These are phyloP conservation scores for Kazachstania africana DNA, from an alignment of 805 yeast genomes.

Conservation along the genomic window DNA sequence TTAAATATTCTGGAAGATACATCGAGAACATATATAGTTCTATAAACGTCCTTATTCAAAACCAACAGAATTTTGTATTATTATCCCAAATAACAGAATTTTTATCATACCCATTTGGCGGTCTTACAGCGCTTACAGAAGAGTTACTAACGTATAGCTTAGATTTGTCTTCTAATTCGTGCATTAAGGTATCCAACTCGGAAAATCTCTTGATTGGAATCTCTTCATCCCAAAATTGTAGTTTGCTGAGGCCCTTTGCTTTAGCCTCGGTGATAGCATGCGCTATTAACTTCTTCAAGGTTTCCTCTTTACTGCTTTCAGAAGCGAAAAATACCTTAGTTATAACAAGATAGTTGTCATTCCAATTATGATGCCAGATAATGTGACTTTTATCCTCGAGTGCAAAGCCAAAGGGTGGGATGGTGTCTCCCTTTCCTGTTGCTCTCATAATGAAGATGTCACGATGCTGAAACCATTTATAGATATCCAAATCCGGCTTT, in stretches of 20 bases:
- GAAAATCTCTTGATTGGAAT: conserved; percentile 20
- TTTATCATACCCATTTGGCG: conserved; percentile 17
- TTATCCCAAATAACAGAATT: conserved; percentile 29
- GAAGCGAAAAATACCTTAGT: conserved; percentile 14
- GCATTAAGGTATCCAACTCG: conserved; percentile 9
- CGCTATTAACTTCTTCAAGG: conserved; percentile 20
- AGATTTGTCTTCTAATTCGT: conserved; percentile 14
- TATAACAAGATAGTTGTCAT: conserved; percentile 20
- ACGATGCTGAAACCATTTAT: conserved; percentile 34
- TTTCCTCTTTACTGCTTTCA: conserved; percentile 6
- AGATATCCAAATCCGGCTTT: conserved; percentile 28
- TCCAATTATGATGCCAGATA: conserved; percentile 37
- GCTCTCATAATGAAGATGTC: conserved; percentile 26
- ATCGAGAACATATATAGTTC: too few relatives aligned
- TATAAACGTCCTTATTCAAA: conserved; percentile 13
- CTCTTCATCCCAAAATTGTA: conserved; percentile 33
- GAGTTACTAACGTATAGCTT: conserved; percentile 20
- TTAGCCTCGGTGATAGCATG: conserved; percentile 29
- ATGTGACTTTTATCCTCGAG: conserved; percentile 25
- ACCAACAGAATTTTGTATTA: conserved; percentile 40
- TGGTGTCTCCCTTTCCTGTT: conserved; percentile 5
- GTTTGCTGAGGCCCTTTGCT: conserved; percentile 12
- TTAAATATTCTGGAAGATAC: too few relatives aligned
- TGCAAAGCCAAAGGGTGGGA: conserved; percentile 23
- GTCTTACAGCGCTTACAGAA: conserved; percentile 32